Evolutionary conservation across 208 protist species (phyloP), one percentile per base, ranked within the genome.

Genomic region (Trypanosoma caninum): DNA sequence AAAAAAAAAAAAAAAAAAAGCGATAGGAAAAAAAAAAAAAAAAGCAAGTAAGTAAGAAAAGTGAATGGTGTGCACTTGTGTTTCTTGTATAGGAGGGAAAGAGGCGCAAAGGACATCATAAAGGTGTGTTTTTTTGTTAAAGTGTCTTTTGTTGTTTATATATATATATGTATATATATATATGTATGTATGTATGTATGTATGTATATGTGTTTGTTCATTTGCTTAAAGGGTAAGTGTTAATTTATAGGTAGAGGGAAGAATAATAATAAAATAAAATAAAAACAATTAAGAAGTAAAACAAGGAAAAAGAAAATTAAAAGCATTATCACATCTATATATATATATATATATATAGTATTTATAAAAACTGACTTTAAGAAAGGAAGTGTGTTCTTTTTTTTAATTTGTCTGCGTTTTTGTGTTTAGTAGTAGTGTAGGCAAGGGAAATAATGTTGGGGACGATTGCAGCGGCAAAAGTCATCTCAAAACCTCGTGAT

Each of bases 161-260:
- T 60, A 42, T 48, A 65, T 59, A 44, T 66, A 58, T 58, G 27
- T 66, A 58, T 53, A 57, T 57, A 65, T 48, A 56, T 45, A 42
- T 56, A 37, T 46, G 28, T 55, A 33, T 55, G 6, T 45, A 9
- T 35, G 42, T 20, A 34, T 22, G 16, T 28, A 14, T 16, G 31
- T 56, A 11, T 22, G 8, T 35, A 14, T 41, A 9, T 41, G 31
- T 38, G 34, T 38, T 38, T 38, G 34, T 38, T 38, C 34, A 7
- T 38, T 13, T 38, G 34, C 34, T 14, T 38, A 38, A 23, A 40
- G 44, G 28, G 44, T 10, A 30, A 52, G 14, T 34, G 44, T 30
- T 31, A 23, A 51, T 22, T 44, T 3, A 30, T 23, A 13, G 7
- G 23, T 14, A 38, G 27, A 1, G 9, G 27, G n/a, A 46, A 59